Conservation (phyloP, 73 alveolate genomes). For the Paramecium bursaria region DNA sequence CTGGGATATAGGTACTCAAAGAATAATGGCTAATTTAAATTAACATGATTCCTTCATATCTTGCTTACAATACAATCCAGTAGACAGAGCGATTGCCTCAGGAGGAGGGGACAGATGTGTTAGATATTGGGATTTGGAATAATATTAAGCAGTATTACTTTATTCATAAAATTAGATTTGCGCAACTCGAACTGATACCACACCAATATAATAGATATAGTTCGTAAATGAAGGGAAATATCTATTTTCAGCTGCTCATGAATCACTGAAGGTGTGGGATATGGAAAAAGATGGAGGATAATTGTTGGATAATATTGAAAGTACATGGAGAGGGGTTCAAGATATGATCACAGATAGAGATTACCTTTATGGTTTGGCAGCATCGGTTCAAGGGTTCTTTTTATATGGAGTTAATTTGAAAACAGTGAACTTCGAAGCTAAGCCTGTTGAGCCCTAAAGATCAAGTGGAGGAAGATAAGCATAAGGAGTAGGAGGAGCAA, state of each 20-base stretch:
- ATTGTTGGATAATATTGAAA: conserved; percentile 65
- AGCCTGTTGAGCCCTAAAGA: conserved; percentile 14
- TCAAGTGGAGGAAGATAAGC: conserved; percentile 37
- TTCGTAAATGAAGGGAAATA: conserved; percentile 47
- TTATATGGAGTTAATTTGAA: conserved; percentile 18
- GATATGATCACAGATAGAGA: conserved; percentile 56
- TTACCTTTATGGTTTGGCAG: conserved; percentile 23
- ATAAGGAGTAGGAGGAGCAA: neutral
- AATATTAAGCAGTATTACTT: neutral
- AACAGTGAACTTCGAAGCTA: neutral
- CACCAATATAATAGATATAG: conserved; percentile 25
- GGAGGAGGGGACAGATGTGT: conserved; percentile 72
- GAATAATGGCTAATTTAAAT: conserved; percentile 38
- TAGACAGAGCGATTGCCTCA: conserved; percentile 66
- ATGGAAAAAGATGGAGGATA: conserved; percentile 51
- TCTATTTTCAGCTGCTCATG: conserved; percentile 65
- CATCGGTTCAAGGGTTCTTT: conserved; percentile 12
- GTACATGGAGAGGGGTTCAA: conserved; percentile 66
- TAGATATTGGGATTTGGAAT: conserved; percentile 67
- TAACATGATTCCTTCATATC: conserved; percentile 62
- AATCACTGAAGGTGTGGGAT: conserved; percentile 68
- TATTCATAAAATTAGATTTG: conserved; percentile 17
- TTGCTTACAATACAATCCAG: conserved; percentile 64
- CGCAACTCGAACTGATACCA: conserved; percentile 57
- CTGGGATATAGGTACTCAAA: conserved; percentile 59